Percentiles rank a stretch among this genome's conserved stretches.
phyloP scores from a whole-genome alignment of 2,329 filamentous ascomycete species.

The Exophiala bonariae region DNA sequence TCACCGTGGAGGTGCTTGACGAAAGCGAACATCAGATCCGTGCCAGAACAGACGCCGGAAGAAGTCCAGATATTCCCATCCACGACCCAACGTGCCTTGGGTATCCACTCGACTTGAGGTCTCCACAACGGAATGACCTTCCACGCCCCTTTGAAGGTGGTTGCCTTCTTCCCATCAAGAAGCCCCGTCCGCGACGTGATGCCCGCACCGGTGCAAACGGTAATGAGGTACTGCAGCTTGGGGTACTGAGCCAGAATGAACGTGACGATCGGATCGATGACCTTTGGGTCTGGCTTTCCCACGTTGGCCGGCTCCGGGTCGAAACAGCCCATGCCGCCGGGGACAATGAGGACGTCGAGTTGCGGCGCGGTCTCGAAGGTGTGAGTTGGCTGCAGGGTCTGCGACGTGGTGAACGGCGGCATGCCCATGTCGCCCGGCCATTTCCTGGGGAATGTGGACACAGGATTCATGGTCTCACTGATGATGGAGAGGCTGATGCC shows the following conservation, averaged over 20 bases:
- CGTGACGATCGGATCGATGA: constrained; percentile 10
- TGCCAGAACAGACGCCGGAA: constrained; percentile 62
- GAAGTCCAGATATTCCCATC: constrained; percentile 68
- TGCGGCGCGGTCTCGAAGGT: constrained; percentile 39
- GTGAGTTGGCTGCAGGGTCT: constrained; percentile 50
- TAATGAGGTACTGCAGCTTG: constrained; percentile 41
- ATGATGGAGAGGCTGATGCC: constrained; percentile 10
- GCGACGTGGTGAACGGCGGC: constrained; percentile 20
- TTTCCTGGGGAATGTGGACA: constrained; percentile 6
- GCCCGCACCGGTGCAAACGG: constrained; percentile 65
- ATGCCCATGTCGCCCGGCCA: constrained; percentile 12
- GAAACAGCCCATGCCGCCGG: constrained; percentile 57
- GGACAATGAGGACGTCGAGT: constrained; percentile 63
- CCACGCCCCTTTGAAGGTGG: constrained; percentile 59
- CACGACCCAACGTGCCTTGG: constrained; percentile 61
- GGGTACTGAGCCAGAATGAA: constrained; percentile 5
- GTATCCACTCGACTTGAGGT: constrained; percentile 59
- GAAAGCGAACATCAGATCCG: constrained; percentile 60
- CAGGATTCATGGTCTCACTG: constrained; percentile 1
- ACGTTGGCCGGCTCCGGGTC: neutral
- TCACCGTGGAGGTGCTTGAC: constrained; percentile 55
- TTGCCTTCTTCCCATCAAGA: constrained; percentile 61
- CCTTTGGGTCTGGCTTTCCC: constrained; percentile 4
- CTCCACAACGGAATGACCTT: constrained; percentile 47
- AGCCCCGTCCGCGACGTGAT: constrained; percentile 60